Evolutionary conservation across 2,329 filamentous ascomycete species (phyloP).

Genomic region (Alternaria gaisen): DNA sequence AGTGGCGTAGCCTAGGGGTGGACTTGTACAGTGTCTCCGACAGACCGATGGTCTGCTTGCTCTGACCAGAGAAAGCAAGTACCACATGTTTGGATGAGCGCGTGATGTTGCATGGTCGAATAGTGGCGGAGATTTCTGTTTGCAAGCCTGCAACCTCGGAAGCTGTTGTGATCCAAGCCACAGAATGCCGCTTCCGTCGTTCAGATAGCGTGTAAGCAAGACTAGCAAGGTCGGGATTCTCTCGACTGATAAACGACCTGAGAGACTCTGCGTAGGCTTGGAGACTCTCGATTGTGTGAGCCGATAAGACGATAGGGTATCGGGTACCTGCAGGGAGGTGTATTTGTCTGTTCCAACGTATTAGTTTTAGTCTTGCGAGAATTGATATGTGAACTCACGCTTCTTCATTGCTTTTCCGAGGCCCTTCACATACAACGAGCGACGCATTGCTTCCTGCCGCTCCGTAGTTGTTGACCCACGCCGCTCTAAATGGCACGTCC

Average conservation of each 20-base stretch:
- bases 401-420: background rate
- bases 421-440: slow-evolving; percentile 12
- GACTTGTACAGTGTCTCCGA: slow-evolving; percentile 8
- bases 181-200: slow-evolving; percentile 11
- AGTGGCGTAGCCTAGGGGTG: slow-evolving; percentile 5
- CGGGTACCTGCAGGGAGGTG: background rate
- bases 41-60: slow-evolving; percentile 10
- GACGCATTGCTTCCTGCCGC: slow-evolving; percentile 14
- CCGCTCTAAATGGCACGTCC: slow-evolving; percentile 9
- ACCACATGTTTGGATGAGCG: slow-evolving; percentile 2
- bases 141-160: slow-evolving; percentile 5
- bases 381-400: slow-evolving; percentile 1
- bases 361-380: background rate
- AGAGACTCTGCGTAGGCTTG: slow-evolving; percentile 1
- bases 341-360: background rate
- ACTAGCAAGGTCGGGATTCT: slow-evolving; percentile 1
- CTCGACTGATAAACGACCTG: slow-evolving; percentile 1
- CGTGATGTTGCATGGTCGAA: slow-evolving; percentile 2
- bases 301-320: slow-evolving; percentile 9
- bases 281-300: slow-evolving; percentile 12
- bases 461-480: slow-evolving; percentile 9
- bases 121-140: slow-evolving; percentile 1
- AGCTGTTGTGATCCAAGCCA: slow-evolving; percentile 11
- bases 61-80: slow-evolving; percentile 14
- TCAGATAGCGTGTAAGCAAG: slow-evolving; percentile 15